phyloP scores from a whole-genome alignment of 78 protist species.

The Monosiga brevicollis region DNA sequence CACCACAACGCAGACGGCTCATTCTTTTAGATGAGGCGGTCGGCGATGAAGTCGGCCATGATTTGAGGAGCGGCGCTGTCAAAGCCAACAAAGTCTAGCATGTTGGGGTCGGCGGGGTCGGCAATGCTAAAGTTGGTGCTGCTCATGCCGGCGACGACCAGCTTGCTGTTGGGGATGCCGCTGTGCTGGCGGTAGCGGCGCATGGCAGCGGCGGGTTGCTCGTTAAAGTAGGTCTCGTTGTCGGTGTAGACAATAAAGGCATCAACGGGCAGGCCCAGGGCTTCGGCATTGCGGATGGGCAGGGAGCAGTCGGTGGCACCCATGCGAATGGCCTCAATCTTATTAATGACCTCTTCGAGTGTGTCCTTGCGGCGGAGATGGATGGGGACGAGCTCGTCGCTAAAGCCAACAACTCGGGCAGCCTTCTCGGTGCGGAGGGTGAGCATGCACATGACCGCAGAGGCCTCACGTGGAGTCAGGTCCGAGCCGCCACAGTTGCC shows the following conservation, averaged over 20 bases:
- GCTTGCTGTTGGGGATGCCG: not conserved
- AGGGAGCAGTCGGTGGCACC: constrained; percentile 24
- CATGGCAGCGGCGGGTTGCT: constrained; percentile 15
- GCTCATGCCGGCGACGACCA: constrained; percentile 22
- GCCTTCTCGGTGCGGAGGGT: constrained; percentile 9
- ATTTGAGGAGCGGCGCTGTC: constrained; percentile 16
- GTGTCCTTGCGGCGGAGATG: not conserved
- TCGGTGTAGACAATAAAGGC: constrained; percentile 27
- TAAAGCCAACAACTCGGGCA: not conserved
- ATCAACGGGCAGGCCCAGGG: not conserved
- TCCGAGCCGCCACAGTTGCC: not conserved
- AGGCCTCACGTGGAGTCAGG: constrained; percentile 4
- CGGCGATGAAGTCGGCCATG: constrained; percentile 12
- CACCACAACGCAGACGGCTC: no score
- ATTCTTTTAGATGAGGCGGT: no score
- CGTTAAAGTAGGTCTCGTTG: constrained; percentile 9
- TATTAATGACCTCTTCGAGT: not conserved
- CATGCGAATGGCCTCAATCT: not conserved
- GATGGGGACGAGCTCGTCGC: not conserved
- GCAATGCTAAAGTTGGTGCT: constrained; percentile 18
- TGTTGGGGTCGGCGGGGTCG: constrained; percentile 20
- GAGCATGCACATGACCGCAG: constrained; percentile 14
- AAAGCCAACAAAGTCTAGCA: constrained; percentile 34
- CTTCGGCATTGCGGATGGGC: constrained; percentile 17
- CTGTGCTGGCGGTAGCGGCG: not conserved